Evolutionary conservation across 257 asterid genomes (phyloP).

Genomic region (Solanum phureja): DNA sequence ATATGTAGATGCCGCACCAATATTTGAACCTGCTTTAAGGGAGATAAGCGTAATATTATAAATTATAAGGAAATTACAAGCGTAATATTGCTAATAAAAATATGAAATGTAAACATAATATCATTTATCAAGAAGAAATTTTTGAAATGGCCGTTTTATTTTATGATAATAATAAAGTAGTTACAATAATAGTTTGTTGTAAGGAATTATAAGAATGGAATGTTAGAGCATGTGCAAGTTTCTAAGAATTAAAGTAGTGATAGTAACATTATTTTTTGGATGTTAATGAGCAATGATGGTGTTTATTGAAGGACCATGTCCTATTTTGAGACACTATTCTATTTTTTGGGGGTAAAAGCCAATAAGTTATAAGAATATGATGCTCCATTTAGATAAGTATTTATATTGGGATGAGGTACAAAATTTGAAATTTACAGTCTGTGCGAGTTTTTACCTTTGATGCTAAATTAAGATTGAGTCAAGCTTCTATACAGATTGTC

Average conservation of each 20-base stretch:
- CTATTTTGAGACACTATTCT: neutral
- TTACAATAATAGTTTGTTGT: neutral
- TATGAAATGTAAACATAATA: neutral
- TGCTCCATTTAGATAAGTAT: neutral
- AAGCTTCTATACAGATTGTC: neutral
- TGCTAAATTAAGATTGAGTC: neutral
- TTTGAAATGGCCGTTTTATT: neutral
- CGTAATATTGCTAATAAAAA: neutral
- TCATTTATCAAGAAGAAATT: neutral
- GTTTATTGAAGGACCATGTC: neutral
- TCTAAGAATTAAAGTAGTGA: neutral
- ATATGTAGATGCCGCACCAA: neutral
- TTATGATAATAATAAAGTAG: neutral
- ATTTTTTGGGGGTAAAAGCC: neutral
- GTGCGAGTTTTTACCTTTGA: neutral
- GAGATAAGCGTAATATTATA: neutral
- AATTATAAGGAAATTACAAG: neutral
- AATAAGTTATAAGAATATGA: neutral
- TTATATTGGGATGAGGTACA: neutral
- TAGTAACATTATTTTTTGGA: neutral
- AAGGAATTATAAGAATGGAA: neutral
- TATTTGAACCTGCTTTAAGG: neutral
- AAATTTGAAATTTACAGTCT: neutral
- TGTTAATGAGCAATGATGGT: neutral
- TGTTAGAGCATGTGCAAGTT: neutral